Percentiles rank a stretch among this genome's conserved stretches.
Conservation (phyloP, 2,329 filamentous ascomycete species). For the Endoconidiophora polonica region DNA sequence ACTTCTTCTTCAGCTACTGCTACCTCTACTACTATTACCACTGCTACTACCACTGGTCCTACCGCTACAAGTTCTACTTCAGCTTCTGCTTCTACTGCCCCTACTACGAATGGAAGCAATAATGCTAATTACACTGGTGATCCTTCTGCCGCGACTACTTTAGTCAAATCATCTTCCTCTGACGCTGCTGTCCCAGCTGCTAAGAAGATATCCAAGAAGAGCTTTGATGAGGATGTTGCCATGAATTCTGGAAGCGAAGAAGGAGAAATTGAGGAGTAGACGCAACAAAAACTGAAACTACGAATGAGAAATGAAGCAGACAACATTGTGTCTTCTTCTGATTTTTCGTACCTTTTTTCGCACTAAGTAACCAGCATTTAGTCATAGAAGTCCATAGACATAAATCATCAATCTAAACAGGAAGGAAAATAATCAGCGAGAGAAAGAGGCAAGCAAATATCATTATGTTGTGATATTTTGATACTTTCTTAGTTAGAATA, state of each 20-base stretch:
- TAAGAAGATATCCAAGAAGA: slow-evolving; percentile 15
- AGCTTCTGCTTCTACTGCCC: neutral
- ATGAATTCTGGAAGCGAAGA: slow-evolving; percentile 84
- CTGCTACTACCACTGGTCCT: neutral
- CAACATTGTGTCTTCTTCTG: neutral
- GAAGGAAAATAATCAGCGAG: no score
- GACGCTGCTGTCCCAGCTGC: slow-evolving; percentile 3
- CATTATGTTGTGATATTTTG: no score
- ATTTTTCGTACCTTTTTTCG: neutral
- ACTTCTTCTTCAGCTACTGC: neutral
- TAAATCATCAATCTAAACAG: no score
- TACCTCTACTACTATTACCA: neutral
- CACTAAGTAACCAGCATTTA: no score
- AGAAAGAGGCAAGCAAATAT: no score
- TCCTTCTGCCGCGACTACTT: neutral
- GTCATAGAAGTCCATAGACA: no score
- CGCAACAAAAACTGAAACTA: no score
- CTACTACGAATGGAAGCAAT: no score
- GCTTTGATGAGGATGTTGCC: slow-evolving; percentile 8
- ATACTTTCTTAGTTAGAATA: no score
- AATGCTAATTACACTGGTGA: neutral
- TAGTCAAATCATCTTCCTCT: neutral
- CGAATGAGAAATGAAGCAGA: no score
- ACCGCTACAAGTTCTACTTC: neutral
- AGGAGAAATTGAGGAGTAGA: slow-evolving; percentile 77